These are phyloP conservation scores for Vaucheria bursata DNA, from an alignment of 352 stramenopile species.

Conservation along the genomic window DNA sequence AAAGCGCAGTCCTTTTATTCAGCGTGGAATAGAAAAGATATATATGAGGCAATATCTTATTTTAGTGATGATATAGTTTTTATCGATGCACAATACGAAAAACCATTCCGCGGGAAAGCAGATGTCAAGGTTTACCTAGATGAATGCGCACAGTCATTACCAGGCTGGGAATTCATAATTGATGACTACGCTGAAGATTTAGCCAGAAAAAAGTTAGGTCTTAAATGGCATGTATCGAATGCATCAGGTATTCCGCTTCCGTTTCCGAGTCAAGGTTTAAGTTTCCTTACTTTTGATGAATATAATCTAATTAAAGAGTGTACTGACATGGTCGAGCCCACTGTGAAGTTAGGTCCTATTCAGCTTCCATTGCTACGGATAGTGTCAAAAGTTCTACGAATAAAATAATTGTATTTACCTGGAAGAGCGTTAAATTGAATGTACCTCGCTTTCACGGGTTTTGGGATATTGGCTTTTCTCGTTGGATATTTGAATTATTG, in stretches of 20 bases:
- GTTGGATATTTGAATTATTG: no score
- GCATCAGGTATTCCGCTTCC: not conserved
- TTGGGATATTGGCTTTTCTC: no score
- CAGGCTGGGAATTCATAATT: constrained; percentile 9
- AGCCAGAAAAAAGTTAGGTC: not conserved
- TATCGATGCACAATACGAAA: constrained; percentile 2
- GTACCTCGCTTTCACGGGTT: no score
- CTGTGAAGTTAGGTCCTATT: not conserved
- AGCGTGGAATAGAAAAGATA: constrained; percentile 1
- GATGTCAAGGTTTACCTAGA: not conserved
- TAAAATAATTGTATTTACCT: no score
- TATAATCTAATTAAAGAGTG: not conserved
- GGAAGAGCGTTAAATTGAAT: no score
- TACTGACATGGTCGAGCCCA: constrained; percentile 10
- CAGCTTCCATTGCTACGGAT: not conserved
- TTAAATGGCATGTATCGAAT: constrained; percentile 6
- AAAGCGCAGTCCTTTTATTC: constrained; percentile 1
- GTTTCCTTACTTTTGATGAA: constrained; percentile 6
- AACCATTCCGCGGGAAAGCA: not conserved
- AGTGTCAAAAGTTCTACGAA: not conserved
- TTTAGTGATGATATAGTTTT: not conserved
- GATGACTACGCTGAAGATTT: not conserved
- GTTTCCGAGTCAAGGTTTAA: not conserved
- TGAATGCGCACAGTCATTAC: not conserved
- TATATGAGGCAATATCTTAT: not conserved